Percentiles rank a stretch among this genome's conserved stretches.
phyloP scores from a whole-genome alignment of 306 rosid species.

The Carpinus fangiana region DNA sequence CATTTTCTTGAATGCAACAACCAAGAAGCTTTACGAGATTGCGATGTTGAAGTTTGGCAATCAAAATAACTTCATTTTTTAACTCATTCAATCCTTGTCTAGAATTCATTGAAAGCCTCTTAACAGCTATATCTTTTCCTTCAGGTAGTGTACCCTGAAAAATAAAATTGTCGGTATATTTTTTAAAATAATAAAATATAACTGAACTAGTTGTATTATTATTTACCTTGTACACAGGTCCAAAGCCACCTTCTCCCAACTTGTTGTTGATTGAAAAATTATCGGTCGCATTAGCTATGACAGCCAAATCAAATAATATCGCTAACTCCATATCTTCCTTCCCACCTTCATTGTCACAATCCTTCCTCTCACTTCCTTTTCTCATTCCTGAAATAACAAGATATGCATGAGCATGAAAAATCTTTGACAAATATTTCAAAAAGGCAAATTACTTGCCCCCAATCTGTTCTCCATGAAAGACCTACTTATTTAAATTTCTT shows the following conservation, averaged over 20 bases:
- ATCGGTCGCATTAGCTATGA: constrained; percentile 40
- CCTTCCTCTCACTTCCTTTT: not conserved
- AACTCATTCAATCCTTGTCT: constrained; percentile 51
- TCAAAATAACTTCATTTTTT: constrained; percentile 21
- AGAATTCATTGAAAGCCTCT: constrained; percentile 50
- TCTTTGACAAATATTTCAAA: not conserved
- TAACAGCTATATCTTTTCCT: constrained; percentile 61
- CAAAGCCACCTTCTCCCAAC: constrained; percentile 75
- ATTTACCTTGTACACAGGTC: constrained; percentile 52
- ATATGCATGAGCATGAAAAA: not conserved
- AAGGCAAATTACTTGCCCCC: not conserved
- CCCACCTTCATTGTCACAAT: not conserved
- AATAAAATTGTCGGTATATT: not conserved
- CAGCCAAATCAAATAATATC: constrained; percentile 34
- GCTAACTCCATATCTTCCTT: constrained; percentile 53
- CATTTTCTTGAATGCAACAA: constrained; percentile 33
- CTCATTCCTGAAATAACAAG: not conserved
- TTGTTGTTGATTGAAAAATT: constrained; percentile 44
- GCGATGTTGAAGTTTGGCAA: constrained; percentile 47
- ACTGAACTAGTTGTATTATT: not conserved
- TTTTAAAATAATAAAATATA: not conserved
- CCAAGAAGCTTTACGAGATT: constrained; percentile 49
- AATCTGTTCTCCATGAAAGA: not conserved
- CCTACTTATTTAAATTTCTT: too few species aligned
- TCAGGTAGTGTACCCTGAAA: constrained; percentile 50